These are phyloP conservation scores for Astraeus odoratus DNA, from an alignment of 768 basidiomycete species.

Conservation along the genomic window DNA sequence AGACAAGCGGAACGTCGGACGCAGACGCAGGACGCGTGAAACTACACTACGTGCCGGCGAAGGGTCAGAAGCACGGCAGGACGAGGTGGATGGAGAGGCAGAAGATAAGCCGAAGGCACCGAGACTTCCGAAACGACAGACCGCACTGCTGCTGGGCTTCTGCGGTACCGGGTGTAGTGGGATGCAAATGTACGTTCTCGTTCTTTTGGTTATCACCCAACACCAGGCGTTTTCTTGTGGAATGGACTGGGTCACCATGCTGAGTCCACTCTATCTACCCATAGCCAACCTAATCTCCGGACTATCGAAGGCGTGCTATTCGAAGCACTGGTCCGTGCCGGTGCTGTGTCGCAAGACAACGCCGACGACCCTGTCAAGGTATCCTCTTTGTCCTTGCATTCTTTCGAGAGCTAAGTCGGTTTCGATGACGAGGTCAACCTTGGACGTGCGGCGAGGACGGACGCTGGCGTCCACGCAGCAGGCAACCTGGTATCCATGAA, in stretches of 20 bases:
- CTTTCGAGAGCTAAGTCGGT: neutral
- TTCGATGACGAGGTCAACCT: slow-evolving; percentile 58
- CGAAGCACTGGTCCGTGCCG: slow-evolving; percentile 78
- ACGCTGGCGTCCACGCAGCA: slow-evolving; percentile 96
- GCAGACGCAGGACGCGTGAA: slow-evolving; percentile 37
- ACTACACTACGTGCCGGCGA: neutral
- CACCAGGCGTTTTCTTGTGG: neutral
- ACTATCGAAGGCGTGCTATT: slow-evolving; percentile 93
- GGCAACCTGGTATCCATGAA: slow-evolving; percentile 92
- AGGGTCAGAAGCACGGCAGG: neutral
- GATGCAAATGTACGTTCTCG: slow-evolving; percentile 84
- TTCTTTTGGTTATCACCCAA: neutral
- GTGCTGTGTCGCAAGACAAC: slow-evolving; percentile 93
- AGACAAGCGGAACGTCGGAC: slow-evolving; percentile 28
- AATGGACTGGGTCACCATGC: neutral
- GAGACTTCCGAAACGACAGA: slow-evolving; percentile 76
- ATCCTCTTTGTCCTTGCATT: slow-evolving; percentile 2
- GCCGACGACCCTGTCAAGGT: slow-evolving; percentile 87
- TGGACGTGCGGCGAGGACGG: slow-evolving; percentile 87
- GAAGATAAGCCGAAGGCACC: slow-evolving; percentile 33
- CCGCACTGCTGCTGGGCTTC: slow-evolving; percentile 82
- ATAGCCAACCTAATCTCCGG: slow-evolving; percentile 61
- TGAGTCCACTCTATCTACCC: neutral
- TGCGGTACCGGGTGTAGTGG: slow-evolving; percentile 89
- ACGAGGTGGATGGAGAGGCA: slow-evolving; percentile 1